Evolutionary conservation across 148 eudicot genomes (phyloP).

Genomic region (Simmondsia chinensis): DNA sequence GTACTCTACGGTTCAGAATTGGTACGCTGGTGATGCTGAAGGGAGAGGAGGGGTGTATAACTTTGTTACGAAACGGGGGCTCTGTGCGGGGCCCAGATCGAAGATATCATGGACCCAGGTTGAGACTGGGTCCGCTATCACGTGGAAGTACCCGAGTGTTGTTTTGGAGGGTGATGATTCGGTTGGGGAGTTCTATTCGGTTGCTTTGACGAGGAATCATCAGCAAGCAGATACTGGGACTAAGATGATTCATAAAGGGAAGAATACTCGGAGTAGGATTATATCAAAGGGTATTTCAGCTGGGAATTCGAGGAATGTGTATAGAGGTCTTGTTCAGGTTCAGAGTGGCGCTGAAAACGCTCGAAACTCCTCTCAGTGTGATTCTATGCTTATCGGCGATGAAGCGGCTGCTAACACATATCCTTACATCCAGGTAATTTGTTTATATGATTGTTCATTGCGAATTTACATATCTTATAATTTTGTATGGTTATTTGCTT

Average conservation of each 20-base stretch:
- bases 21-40: slow-evolving; percentile 91
- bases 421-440: slow-evolving; percentile 80
- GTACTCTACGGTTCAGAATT: slow-evolving; percentile 90
- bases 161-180: slow-evolving; percentile 84
- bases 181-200: slow-evolving; percentile 93
- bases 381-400: slow-evolving; percentile 94
- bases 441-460: not conserved
- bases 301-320: slow-evolving; percentile 76
- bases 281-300: slow-evolving; percentile 94
- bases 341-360: slow-evolving; percentile 75
- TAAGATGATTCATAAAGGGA: slow-evolving; percentile 96
- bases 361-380: slow-evolving; percentile 82
- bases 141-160: slow-evolving; percentile 98
- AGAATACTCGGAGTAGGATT: slow-evolving; percentile 80
- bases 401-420: slow-evolving; percentile 90
- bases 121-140: slow-evolving; percentile 96
- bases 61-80: slow-evolving; percentile 93
- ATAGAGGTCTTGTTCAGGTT: slow-evolving; percentile 92
- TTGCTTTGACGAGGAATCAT: slow-evolving; percentile 80
- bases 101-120: slow-evolving; percentile 98
- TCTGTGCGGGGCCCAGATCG: slow-evolving; percentile 69
- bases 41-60: slow-evolving; percentile 85
- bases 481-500: too few species aligned
- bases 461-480: too few species aligned
- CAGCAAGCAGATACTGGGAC: slow-evolving; percentile 97